A percentile compares a stretch with the other conserved stretches of the same genome.
Evolutionary conservation across 192 early-diverging fungal genomes (phyloP).

Genomic region (Coemansia sp.): DNA sequence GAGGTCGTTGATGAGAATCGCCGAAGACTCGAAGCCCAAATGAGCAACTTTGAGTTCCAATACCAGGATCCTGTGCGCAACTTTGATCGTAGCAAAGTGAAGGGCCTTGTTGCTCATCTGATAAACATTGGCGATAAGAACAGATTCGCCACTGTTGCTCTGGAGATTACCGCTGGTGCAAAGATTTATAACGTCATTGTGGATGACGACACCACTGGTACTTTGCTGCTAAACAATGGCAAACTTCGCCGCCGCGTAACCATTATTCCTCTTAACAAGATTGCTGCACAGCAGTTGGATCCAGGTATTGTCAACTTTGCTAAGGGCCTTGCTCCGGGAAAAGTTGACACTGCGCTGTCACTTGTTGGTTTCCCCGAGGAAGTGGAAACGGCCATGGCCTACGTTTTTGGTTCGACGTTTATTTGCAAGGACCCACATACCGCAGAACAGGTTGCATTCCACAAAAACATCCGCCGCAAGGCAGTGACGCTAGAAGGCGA

Average conservation of each 20-base stretch:
- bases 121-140: slow-evolving; percentile 74
- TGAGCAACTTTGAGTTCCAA: slow-evolving; percentile 72
- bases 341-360: slow-evolving; percentile 84
- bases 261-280: slow-evolving; percentile 96
- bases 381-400: slow-evolving; percentile 82
- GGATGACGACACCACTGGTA: slow-evolving; percentile 77
- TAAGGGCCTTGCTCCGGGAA: slow-evolving; percentile 80
- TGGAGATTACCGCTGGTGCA: slow-evolving; percentile 95
- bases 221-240: slow-evolving; percentile 79
- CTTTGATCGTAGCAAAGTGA: slow-evolving; percentile 88
- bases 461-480: slow-evolving; percentile 75
- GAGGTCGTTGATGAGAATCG: slow-evolving; percentile 41
- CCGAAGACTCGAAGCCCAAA: slow-evolving; percentile 46
- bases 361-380: slow-evolving; percentile 81
- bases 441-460: slow-evolving; percentile 87
- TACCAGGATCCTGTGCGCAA: slow-evolving; percentile 82
- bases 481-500: slow-evolving; percentile 98
- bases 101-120: slow-evolving; percentile 90
- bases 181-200: slow-evolving; percentile 96
- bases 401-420: slow-evolving; percentile 91
- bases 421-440: slow-evolving; percentile 83
- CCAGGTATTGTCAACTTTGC: slow-evolving; percentile 58
- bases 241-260: slow-evolving; percentile 77
- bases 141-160: slow-evolving; percentile 67
- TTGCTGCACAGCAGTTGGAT: slow-evolving; percentile 56